Base-by-base conservation (phyloP, 768 basidiomycete genomes). In the Mycena chlorophos region DNA sequence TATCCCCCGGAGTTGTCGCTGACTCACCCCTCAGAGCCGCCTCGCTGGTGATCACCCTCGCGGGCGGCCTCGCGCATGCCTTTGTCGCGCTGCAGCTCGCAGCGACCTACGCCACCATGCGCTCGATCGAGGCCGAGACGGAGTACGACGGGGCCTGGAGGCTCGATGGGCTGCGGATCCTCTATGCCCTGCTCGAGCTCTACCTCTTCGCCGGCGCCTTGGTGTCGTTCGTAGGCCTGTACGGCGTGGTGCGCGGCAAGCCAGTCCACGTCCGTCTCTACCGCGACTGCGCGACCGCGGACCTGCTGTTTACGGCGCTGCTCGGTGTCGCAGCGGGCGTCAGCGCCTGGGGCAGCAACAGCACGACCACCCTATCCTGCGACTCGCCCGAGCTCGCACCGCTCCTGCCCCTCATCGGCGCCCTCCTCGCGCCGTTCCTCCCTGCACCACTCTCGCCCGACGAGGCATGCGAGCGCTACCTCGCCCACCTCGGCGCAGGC, bases 391-490 rank as follows among this genome's bases (percentile, higher is more conserved):
- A 91, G 66, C 73, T 91, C 39, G 78, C 91, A 71, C 82, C 83
- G 12, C 83, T 83, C 61, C 70, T 89, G 71, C 76, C 80, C 48
- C 86, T 88, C 65, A 78, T 87, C 65, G 89, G 89, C 0, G 75
- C 91, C 63, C 88, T 79, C 63, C 70, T 88, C 22, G 23, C 40
- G 25, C 23, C 20, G 26, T 46, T 34, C 42, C n/a, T 13, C 30
- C 34, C 42, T 25, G 12, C 27, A 10, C 30, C 30, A 17, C 28
- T 22, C 4, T 12, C 49, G 6, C 51, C 48, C 6, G 58, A 54
- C 39, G 89, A 91, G 71, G 89, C 90, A 59, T 92, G 91, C 67
- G 90, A 92, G 65, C 78, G 80, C 54, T 89, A 87, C 86, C 78
- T 90, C 42, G 88, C 87, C 66, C 78, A 84, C 37, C 86, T 81